These are phyloP conservation scores for Rhodotorula sp. DNA, from an alignment of 1,284 basidiomycete species.

Conservation along the genomic window DNA sequence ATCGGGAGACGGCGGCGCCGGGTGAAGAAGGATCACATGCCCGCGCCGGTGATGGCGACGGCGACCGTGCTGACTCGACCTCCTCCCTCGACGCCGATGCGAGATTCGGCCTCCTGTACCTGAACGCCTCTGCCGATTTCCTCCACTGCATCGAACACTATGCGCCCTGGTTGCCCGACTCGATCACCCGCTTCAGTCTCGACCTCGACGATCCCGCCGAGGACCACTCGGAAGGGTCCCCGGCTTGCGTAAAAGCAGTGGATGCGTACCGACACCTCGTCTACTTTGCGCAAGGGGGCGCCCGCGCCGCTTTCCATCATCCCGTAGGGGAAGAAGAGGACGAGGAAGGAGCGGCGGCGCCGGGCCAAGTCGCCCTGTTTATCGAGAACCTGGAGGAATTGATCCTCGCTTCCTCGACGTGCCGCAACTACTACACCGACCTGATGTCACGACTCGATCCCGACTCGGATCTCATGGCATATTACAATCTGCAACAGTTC, in stretches of 20 bases:
- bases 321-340: too few species aligned
- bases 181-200: neutral
- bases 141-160: neutral
- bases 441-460: neutral
- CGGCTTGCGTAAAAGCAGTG: too few species aligned
- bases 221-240: neutral
- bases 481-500: neutral
- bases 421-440: neutral
- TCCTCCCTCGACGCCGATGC: neutral
- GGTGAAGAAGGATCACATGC: neutral
- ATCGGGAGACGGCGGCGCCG: neutral
- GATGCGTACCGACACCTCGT: too few species aligned
- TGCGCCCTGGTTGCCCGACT: neutral
- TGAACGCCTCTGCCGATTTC: neutral
- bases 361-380: too few species aligned
- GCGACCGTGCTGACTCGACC: neutral
- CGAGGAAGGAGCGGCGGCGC: too few species aligned
- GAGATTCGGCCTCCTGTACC: neutral
- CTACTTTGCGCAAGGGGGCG: too few species aligned
- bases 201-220: neutral
- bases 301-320: too few species aligned
- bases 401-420: neutral
- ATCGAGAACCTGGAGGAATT: neutral
- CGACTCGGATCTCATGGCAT: neutral
- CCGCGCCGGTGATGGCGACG: neutral